Conservation (phyloP, 768 basidiomycete species). For the Boletus patriciae region DNA sequence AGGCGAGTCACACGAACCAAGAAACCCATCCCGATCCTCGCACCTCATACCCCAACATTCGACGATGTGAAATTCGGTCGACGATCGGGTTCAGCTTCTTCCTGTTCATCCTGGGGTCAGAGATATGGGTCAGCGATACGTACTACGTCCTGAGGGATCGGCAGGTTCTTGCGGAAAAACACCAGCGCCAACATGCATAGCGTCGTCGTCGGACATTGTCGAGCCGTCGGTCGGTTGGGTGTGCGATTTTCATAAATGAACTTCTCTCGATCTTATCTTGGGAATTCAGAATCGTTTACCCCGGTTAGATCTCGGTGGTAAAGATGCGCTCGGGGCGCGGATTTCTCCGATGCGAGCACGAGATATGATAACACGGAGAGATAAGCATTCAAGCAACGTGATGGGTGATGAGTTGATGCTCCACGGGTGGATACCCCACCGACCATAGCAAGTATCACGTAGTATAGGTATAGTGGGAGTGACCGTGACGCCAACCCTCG, state of each 20-base stretch:
- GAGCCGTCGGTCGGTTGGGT: not conserved
- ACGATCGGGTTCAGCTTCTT: not conserved
- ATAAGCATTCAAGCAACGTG: not conserved
- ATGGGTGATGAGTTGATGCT: conserved; percentile 1
- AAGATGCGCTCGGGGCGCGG: not conserved
- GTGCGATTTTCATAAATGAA: not conserved
- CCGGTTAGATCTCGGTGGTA: not conserved
- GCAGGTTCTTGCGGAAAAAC: not conserved
- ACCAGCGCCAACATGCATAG: not conserved
- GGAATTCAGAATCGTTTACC: not conserved
- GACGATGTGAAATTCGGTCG: conserved; percentile 1
- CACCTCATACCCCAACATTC: not conserved
- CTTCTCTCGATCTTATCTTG: not conserved
- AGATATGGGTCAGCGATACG: not conserved
- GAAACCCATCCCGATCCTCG: not conserved
- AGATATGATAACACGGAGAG: not conserved
- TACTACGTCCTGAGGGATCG: not conserved
- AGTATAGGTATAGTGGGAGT: not conserved
- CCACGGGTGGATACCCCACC: not conserved
- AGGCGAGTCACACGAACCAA: not conserved
- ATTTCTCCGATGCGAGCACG: not conserved
- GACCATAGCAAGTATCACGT: not conserved
- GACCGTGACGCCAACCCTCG: not conserved
- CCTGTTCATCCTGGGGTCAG: not conserved
- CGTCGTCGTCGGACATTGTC: not conserved